Percentiles rank a stretch among this genome's conserved stretches.
Evolutionary conservation across 2,329 filamentous ascomycete species (phyloP).

Genomic region (Thielaviopsis euricoi): DNA sequence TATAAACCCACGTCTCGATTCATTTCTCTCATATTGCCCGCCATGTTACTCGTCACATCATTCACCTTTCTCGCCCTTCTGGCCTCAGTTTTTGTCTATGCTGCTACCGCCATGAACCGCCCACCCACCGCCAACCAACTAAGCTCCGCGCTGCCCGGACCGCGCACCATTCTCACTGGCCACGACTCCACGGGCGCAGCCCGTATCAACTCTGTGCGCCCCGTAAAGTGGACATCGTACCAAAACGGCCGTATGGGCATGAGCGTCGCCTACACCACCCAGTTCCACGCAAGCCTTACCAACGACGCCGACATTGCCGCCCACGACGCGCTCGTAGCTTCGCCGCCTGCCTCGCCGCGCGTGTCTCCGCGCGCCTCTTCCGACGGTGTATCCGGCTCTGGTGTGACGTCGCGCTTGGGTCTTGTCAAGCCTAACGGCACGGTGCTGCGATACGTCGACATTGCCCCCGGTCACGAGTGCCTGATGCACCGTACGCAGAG

Average conservation of each 20-base stretch:
- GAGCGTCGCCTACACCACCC: conserved; percentile 26
- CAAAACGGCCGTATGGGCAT: conserved; percentile 22
- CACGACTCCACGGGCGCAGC: conserved; percentile 11
- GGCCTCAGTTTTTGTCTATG: conserved; percentile 4
- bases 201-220: conserved; percentile 13
- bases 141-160: conserved; percentile 8
- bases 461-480: conserved; percentile 23
- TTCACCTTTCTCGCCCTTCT: conserved; percentile 3
- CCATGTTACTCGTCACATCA: conserved; percentile 4
- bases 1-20: background rate
- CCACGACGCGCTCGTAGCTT: conserved; percentile 20
- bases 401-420: conserved; percentile 10
- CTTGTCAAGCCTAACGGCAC: conserved; percentile 22
- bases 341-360: conserved; percentile 15
- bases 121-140: conserved; percentile 8
- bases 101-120: background rate
- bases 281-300: conserved; percentile 24
- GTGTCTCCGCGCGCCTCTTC: background rate
- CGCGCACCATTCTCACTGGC: conserved; percentile 11
- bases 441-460: conserved; percentile 31
- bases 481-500: conserved; percentile 36
- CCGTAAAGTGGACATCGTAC: conserved; percentile 14
- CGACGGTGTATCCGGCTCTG: background rate
- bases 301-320: conserved; percentile 23
- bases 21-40: background rate